phyloP scores from a whole-genome alignment of 768 basidiomycete species.

The Mycena indigotica region DNA sequence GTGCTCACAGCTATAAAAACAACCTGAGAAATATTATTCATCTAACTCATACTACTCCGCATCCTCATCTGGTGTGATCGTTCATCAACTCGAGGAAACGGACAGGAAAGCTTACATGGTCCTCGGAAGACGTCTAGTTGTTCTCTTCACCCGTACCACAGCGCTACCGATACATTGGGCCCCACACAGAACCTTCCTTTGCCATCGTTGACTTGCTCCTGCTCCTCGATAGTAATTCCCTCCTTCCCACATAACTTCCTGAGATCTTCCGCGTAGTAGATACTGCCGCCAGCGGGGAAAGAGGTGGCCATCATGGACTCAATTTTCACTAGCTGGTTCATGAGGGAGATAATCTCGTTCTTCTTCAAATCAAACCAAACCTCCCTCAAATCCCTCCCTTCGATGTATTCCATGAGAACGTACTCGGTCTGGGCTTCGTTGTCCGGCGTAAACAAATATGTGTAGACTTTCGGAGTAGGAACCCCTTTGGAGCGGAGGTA shows the following conservation, averaged over 20 bases:
- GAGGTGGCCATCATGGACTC: constrained; percentile 47
- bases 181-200: constrained; percentile 35
- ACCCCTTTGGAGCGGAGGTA: constrained; percentile 33
- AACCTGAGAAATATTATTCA: no score
- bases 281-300: constrained; percentile 48
- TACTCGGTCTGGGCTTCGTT: constrained; percentile 36
- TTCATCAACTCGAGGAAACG: no score
- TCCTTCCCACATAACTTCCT: constrained; percentile 33
- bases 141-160: constrained; percentile 31
- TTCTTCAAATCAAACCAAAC: constrained; percentile 35
- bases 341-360: constrained; percentile 34
- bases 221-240: constrained; percentile 28
- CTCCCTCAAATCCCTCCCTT: constrained; percentile 36
- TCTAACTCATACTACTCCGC: no score
- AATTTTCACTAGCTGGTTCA: constrained; percentile 39
- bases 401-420: constrained; percentile 39
- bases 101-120: constrained; percentile 28
- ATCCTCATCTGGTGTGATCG: no score
- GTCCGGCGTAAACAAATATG: constrained; percentile 30
- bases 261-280: constrained; percentile 43
- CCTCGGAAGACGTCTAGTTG: constrained; percentile 23
- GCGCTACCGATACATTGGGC: constrained; percentile 27
- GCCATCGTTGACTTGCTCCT: constrained; percentile 19
- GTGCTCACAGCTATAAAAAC: no score
- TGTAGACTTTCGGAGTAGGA: constrained; percentile 35